These are phyloP conservation scores for Posidonia oceanica DNA, from an alignment of 116 monocot species.

Conservation along the genomic window DNA sequence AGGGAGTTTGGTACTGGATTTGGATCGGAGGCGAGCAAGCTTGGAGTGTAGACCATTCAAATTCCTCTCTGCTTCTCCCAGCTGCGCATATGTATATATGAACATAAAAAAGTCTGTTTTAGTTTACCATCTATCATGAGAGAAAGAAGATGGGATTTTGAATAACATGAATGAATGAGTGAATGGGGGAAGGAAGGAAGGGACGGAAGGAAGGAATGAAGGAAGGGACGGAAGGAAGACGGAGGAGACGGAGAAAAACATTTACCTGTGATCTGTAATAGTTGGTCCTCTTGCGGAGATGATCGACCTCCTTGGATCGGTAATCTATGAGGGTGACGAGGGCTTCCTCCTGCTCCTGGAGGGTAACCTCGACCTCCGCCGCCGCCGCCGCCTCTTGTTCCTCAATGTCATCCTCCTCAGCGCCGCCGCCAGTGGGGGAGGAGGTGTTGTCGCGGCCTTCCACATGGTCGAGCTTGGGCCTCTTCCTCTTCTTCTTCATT, in stretches of 20 bases:
- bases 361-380: not conserved
- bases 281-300: slow-evolving; percentile 1
- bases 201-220: not conserved
- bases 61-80: slow-evolving; percentile 2
- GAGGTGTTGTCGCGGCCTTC: no score
- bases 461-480: not conserved
- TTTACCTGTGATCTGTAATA: not conserved
- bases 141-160: no score
- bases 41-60: not conserved
- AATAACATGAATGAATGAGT: not conserved
- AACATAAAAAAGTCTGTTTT: not conserved
- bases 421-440: not conserved
- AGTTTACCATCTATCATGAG: no score
- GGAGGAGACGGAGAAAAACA: no score
- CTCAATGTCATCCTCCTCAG: not conserved
- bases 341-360: slow-evolving; percentile 5
- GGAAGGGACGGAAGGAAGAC: not conserved
- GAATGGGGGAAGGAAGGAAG: not conserved
- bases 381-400: not conserved
- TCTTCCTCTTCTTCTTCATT: not conserved
- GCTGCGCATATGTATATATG: not conserved
- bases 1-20: not conserved
- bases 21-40: not conserved
- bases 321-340: slow-evolving; percentile 9
- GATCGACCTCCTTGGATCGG: slow-evolving; percentile 7